Percentiles rank a stretch among this genome's conserved stretches.
Evolutionary conservation across 2,329 filamentous ascomycete species (phyloP).

Genomic region (Xylaria polymorpha): DNA sequence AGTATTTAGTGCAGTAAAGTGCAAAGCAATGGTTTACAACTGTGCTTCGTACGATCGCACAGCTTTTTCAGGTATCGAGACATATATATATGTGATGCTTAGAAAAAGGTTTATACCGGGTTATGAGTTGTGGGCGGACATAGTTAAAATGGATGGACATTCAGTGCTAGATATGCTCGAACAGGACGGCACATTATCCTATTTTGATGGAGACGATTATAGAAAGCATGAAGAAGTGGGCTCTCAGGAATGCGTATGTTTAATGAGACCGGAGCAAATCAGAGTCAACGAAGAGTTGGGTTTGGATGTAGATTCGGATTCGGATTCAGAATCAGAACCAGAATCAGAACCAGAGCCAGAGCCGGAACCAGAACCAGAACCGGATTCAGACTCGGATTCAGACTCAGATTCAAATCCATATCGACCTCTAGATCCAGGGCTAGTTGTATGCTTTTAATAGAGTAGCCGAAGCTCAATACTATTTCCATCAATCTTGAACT

Average conservation of each 20-base stretch:
- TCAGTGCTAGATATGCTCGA: neutral
- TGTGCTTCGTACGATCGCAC: neutral
- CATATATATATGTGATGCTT: neutral
- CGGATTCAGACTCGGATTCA: no score
- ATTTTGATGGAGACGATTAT: neutral
- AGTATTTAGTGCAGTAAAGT: neutral
- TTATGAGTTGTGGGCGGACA: neutral
- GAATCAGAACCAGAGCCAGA: no score
- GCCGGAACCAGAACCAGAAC: no score
- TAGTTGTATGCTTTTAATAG: no score
- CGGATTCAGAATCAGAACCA: no score
- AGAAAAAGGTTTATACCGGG: no score
- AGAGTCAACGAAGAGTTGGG: neutral
- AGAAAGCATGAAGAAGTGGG: neutral
- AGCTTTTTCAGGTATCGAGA: neutral
- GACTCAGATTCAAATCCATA: no score
- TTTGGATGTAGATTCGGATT: no score
- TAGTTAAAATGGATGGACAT: neutral
- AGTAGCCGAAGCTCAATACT: no score
- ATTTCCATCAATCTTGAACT: no score
- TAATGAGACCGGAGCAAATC: neutral
- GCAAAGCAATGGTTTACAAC: neutral
- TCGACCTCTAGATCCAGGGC: no score
- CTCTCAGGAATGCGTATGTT: neutral
- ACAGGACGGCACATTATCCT: neutral